Percentiles rank a stretch among this genome's conserved stretches.
These are phyloP conservation scores for Lizonia empirigonia DNA, from an alignment of 2,329 filamentous ascomycete species.

Conservation along the genomic window DNA sequence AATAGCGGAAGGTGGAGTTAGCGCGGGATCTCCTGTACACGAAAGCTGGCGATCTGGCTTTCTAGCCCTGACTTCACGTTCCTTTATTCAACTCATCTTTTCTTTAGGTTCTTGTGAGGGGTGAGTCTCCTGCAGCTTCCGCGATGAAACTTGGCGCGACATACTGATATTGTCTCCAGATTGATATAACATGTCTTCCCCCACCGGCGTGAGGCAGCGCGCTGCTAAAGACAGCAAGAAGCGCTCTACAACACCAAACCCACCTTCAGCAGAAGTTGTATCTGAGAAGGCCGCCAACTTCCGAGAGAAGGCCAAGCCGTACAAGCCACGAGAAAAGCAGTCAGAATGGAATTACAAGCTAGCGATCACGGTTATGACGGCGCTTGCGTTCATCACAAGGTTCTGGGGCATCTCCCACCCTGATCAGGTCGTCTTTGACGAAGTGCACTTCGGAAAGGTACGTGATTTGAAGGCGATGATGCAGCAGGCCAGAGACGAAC, in stretches of 20 bases:
- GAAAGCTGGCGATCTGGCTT: constrained; percentile 34
- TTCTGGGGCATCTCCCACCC: constrained; percentile 98
- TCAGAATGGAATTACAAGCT: constrained; percentile 86
- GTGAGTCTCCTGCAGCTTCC: constrained; percentile 23
- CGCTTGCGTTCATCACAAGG: constrained; percentile 84
- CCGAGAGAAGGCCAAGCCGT: constrained; percentile 42
- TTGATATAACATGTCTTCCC: constrained; percentile 48
- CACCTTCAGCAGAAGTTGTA: constrained; percentile 30
- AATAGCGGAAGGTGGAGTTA: constrained; percentile 12
- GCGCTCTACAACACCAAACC: constrained; percentile 45
- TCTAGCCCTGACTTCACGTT: constrained; percentile 26
- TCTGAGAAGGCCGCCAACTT: constrained; percentile 38
- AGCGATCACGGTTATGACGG: constrained; percentile 75
- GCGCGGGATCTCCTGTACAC: constrained; percentile 17
- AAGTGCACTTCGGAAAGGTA: constrained; percentile 99
- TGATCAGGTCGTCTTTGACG: constrained; percentile 96
- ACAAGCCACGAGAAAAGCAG: constrained; percentile 44
- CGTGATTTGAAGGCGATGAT: constrained; percentile 25
- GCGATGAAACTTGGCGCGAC: neutral
- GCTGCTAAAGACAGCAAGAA: constrained; percentile 46
- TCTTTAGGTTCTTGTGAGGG: constrained; percentile 23
- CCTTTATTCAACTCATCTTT: constrained; percentile 21
- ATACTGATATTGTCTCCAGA: constrained; percentile 30
- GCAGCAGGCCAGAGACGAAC: neutral
- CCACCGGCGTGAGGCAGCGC: constrained; percentile 47